Conservation (phyloP, 2,329 filamentous ascomycete genomes). For the Diaporthe amygdali region DNA sequence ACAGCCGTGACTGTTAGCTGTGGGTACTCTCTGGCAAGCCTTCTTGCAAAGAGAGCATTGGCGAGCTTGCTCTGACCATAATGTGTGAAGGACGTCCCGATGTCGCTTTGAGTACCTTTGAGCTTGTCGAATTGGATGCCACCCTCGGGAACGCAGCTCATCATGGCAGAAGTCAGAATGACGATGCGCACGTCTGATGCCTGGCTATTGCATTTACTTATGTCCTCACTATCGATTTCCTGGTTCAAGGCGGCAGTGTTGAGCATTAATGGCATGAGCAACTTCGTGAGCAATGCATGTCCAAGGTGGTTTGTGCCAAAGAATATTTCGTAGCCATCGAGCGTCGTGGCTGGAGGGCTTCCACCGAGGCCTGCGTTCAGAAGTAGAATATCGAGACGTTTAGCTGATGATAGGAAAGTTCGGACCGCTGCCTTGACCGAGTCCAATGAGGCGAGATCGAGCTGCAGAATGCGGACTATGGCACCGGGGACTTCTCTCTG, state of each 20-base stretch:
- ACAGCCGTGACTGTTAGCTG: constrained; percentile 29
- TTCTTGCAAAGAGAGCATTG: constrained; percentile 34
- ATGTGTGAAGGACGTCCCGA: constrained; percentile 28
- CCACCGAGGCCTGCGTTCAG: constrained; percentile 33
- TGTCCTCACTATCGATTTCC: not conserved
- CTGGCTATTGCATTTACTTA: not conserved
- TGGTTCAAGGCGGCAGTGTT: constrained; percentile 32
- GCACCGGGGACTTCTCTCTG: not conserved
- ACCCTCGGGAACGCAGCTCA: constrained; percentile 28
- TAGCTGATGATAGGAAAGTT: not conserved
- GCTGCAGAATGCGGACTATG: not conserved
- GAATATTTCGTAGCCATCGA: constrained; percentile 55
- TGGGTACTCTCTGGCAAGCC: constrained; percentile 32
- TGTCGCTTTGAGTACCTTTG: constrained; percentile 28
- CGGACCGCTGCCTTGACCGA: not conserved
- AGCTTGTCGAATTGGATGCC: constrained; percentile 36
- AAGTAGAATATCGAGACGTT: not conserved
- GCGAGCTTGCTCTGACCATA: constrained; percentile 39
- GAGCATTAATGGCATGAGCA: constrained; percentile 37
- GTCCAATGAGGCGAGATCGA: too few species aligned
- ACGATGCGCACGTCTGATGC: constrained; percentile 35
- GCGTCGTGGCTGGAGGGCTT: constrained; percentile 36
- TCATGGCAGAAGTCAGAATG: constrained; percentile 33
- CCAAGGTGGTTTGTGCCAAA: constrained; percentile 56
- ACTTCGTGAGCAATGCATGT: constrained; percentile 48